phyloP scores from a whole-genome alignment of 345 rosid genomes.

The Raphanus sativus region DNA sequence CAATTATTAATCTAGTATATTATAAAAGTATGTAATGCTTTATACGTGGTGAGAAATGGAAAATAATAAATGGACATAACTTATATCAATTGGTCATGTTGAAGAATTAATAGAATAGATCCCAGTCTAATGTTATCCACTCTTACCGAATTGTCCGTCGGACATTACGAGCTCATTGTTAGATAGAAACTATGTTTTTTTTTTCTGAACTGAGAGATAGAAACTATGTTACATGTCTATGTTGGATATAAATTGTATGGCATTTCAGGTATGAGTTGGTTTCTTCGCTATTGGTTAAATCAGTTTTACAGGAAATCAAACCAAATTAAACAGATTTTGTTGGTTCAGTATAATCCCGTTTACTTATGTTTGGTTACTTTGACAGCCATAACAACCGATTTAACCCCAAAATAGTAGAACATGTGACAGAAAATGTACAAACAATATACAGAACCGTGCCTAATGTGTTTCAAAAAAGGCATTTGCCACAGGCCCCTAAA shows the following conservation, averaged over 20 bases:
- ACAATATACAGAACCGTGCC: too few species aligned
- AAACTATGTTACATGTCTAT: neutral
- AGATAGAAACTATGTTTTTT: neutral
- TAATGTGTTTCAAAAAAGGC: too few species aligned
- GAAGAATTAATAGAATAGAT: too few species aligned
- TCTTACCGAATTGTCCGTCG: conserved; percentile 19
- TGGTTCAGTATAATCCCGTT: conserved; percentile 7
- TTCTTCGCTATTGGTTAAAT: neutral
- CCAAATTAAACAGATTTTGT: neutral
- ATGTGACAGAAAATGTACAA: neutral
- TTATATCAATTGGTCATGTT: too few species aligned
- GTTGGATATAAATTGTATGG: neutral
- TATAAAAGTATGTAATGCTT: too few species aligned
- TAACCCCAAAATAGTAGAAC: conserved; percentile 11
- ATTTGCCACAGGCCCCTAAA: too few species aligned
- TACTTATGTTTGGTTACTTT: conserved; percentile 7
- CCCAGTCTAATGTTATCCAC: conserved; percentile 3
- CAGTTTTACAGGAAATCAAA: neutral
- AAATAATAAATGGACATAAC: too few species aligned
- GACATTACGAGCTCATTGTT: conserved; percentile 26
- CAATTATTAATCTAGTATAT: too few species aligned
- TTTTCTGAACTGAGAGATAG: too few species aligned
- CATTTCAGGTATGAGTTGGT: neutral
- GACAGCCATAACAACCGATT: neutral
- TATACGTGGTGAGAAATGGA: too few species aligned